Evolutionary conservation across 768 basidiomycete species (phyloP), one percentile per base, ranked within the genome.

Genomic region (Goffeauzyma gilvescens): DNA sequence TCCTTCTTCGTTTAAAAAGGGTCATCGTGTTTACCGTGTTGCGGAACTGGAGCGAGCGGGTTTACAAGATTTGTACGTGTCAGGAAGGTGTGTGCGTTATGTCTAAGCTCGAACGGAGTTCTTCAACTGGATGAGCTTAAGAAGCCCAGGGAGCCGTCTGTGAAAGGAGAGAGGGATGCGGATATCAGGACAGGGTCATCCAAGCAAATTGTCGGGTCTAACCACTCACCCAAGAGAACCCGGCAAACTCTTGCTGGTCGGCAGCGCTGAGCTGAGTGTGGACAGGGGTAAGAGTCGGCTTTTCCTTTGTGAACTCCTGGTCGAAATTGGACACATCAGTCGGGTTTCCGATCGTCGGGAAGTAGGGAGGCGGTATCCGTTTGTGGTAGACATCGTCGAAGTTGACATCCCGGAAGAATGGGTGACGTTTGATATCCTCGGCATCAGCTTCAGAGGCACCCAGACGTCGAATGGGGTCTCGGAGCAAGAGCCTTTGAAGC

Each of bases 321-420:
- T 93, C 86, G 67, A 93, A 95, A 67, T 37, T 44, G 28, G 40
- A 49, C 12, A 41, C 44, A 45, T 40, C 40, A 6, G 55, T 58
- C 12, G 61, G 54, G 34, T 50, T 51, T 5, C 56, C 87, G 57
- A 98, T 85, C 2, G 79, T 82, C 13, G 93, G 93, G 75, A 85
- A 87, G 69, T 95, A 98, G 3, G 90, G 84, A 17, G 87, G 83
- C 17, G 89, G 87, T 56, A 96, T 86, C 46, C 89, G 83, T 66
- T 96, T 96, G 68, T 93, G 72, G 51, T 90, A 62, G n/a, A 98
- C 81, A 63, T 95, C 90, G 51, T 96, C 93, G 63, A 80, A 98
- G 67, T 67, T 95, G 37, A 90, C 82, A 61, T 96, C 93, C 65
- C 89, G 87, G 74, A 98, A 98, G 75, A 96, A 98, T 3, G 86